Evolutionary conservation across 1,139 yeast species (phyloP).

Genomic region (Blastobotrys malaysiensis): DNA sequence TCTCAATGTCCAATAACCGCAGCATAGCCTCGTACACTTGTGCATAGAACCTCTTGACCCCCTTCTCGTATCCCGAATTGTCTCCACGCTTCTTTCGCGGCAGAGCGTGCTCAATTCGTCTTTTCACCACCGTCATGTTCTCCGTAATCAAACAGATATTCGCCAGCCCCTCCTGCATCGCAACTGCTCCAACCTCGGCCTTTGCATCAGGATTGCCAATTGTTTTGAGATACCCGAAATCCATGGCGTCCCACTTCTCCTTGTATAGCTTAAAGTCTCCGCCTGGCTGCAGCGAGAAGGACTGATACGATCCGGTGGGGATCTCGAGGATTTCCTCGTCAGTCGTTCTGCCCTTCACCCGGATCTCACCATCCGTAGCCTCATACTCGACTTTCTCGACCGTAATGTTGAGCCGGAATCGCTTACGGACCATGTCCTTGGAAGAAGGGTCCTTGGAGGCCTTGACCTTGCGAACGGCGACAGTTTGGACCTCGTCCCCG

Average conservation of each 20-base stretch:
- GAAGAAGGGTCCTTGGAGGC: constrained; percentile 30
- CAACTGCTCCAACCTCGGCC: constrained; percentile 93
- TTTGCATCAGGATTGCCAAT: constrained; percentile 71
- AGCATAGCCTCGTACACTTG: constrained; percentile 58
- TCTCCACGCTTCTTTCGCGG: constrained; percentile 86
- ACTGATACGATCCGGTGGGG: constrained; percentile 80
- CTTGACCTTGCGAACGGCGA: constrained; percentile 63
- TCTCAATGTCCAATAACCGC: constrained; percentile 61
- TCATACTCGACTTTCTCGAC: constrained; percentile 73
- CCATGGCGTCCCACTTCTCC: constrained; percentile 74
- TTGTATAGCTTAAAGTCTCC: constrained; percentile 66
- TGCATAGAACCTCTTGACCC: constrained; percentile 62
- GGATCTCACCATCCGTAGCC: constrained; percentile 68
- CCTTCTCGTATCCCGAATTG: constrained; percentile 73
- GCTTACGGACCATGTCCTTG: constrained; percentile 40
- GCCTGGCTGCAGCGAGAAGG: constrained; percentile 72
- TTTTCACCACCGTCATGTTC: constrained; percentile 75
- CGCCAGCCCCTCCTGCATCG: constrained; percentile 90
- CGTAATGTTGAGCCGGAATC: constrained; percentile 50
- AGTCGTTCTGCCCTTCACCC: constrained; percentile 75
- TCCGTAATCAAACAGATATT: constrained; percentile 87
- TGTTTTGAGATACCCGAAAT: constrained; percentile 58
- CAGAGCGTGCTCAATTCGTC: constrained; percentile 74
- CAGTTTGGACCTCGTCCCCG: constrained; percentile 68
- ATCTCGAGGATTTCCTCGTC: constrained; percentile 66